Evolutionary conservation across 148 eudicot genomes (phyloP), one percentile per base, ranked within the genome.

Genomic region (Tetragonia tetragonoides): DNA sequence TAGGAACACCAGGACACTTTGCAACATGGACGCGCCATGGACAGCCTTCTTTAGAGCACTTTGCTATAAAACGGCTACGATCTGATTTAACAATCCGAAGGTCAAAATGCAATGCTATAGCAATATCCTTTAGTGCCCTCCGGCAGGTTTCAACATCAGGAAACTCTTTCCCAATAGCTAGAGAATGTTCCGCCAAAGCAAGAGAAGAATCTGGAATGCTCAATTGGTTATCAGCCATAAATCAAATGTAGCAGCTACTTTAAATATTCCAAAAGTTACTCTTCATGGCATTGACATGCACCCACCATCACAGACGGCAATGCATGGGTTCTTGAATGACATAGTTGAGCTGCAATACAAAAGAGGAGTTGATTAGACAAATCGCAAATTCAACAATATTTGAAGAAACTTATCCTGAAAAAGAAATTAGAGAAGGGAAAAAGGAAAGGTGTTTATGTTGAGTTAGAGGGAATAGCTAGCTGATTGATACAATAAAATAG

Each of bases 11-110:
- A 0, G 94, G 85, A 80, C 89, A 85, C 84, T 93, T 95, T 49
- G 99, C 97, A 46, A 89, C 95, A 79, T 95, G 99, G 59, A 95
- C 89, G 68, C 99, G 97, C 99, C 99, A 95, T 2, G 98, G 97
- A 72, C 99, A 95, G 44, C 97, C 97, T 67, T 93, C 94, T 83
- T 85, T 93, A 7, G 99, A 91, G 75, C 99, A 95, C 75, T 89
- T 93, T 34, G 99, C 99, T 79, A 93, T 95, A 84, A 95, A 95
- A 41, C 99, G 93, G 75, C 95, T 90, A 68, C 98, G 92, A 64
- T 95, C 99, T 39, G 99, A 95, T 84, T 95, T 95, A 73, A 95
- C 95, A 41, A 93, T 93, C 57, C 98, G 89, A 38, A 95, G 90
- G 71, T 95, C 98, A 80, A 95, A 95, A 83, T 95, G 99, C 82